Evolutionary conservation across 164 flowering plant genomes (phyloP).

Genomic region (Umbellularia californica): DNA sequence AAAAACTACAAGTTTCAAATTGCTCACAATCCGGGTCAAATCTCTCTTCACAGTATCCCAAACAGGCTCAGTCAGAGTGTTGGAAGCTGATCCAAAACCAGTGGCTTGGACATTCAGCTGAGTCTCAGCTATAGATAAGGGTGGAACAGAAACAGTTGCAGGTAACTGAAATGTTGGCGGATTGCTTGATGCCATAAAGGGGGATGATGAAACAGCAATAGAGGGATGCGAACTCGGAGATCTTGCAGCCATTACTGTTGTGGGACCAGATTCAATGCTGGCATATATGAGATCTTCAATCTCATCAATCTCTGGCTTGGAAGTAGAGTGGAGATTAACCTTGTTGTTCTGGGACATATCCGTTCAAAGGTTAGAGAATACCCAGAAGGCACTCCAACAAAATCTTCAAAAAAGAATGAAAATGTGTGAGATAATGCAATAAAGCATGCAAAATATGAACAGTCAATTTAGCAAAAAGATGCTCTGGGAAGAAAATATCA

Average conservation of each 20-base stretch:
- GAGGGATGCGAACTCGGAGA: constrained; percentile 78
- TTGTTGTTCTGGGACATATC: constrained; percentile 66
- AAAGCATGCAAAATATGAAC: too few relatives aligned
- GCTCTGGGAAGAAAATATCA: too few relatives aligned
- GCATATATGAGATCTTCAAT: constrained; percentile 88
- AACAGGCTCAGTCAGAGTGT: constrained; percentile 88
- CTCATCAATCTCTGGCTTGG: constrained; percentile 98
- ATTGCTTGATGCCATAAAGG: constrained; percentile 59
- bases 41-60: constrained; percentile 98
- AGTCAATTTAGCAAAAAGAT: too few relatives aligned
- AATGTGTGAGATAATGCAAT: too few relatives aligned
- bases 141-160: constrained; percentile 18
- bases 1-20: constrained; percentile 94
- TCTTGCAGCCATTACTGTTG: constrained; percentile 70
- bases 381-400: too few relatives aligned
- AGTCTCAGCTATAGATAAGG: constrained; percentile 16
- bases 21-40: constrained; percentile 82
- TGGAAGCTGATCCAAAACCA: constrained; percentile 73
- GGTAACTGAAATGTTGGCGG: constrained; percentile 28
- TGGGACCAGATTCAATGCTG: constrained; percentile 49
- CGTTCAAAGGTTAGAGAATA: not conserved
- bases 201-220: constrained; percentile 75
- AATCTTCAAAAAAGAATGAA: too few relatives aligned
- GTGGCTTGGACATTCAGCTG: constrained; percentile 20
- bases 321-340: constrained; percentile 71